Evolutionary conservation across 2,329 filamentous ascomycete species (phyloP), one percentile per base, ranked within the genome.

Genomic region (Penicillium sp.): DNA sequence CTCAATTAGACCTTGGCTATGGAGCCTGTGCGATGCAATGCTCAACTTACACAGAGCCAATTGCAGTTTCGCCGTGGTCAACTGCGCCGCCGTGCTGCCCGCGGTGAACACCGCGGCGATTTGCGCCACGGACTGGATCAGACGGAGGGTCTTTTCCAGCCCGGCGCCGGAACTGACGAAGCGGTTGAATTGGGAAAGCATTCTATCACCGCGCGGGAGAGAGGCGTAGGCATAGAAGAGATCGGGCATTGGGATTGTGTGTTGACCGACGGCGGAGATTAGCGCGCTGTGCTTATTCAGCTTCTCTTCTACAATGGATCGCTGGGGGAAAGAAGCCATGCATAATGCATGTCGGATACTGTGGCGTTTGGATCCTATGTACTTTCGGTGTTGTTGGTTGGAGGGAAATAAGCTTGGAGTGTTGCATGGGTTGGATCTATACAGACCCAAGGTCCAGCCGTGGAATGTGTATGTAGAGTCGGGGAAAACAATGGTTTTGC

Each of bases 21-120:
- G n/a, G 13, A 35, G n/a, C 3, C 17, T 31, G 10, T 19, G 10
- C 4, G 10, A 7, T 1, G 36, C 14, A 34, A 31, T n/a, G 5
- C 13, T n/a, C 11, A 6, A 57, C 60, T 37, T 54, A 73, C 72
- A 63, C 39, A 74, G 45, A 17, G 67, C 68, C 36, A 75, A 60
- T 48, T 74, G 65, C 20, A 56, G 48, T 34, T 67, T 64, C 5
- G 66, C 61, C 3, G 56, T 60, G 2, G 57, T 51, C 58, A 67
- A 73, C 20, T 57, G 56, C 16, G 58, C 53, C 3, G 62, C 56
- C 11, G 63, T 57, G 33, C 57, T 50, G 15, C 57, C 55, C 18
- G 47, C 35, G 2, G 50, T 56, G 10, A 63, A 45, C 18, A 55
- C 53, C 9, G 53, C 54, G n/a, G 56, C 50, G 13, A 68, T 55